Percentiles rank a stretch among this genome's conserved stretches.
Conservation (phyloP, 371 early-diverging fungal species). For the Mucor racemosus region DNA sequence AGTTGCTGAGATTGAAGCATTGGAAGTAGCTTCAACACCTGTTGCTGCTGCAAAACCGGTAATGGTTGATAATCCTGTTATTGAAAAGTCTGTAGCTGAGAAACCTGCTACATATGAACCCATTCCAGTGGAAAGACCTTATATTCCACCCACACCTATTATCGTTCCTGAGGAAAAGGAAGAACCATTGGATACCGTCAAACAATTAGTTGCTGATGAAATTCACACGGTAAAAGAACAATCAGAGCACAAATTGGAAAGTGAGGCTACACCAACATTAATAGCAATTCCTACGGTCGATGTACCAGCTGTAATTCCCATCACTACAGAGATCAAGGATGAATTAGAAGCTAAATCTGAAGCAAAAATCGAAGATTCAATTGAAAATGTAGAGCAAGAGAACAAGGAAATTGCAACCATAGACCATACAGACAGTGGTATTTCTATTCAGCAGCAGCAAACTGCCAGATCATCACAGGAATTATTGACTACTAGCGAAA, state of each 20-base stretch:
- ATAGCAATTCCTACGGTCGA: neutral
- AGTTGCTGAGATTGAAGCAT: slow-evolving; percentile 21
- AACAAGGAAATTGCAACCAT: neutral
- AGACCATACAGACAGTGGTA: slow-evolving; percentile 3
- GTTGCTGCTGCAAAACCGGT: neutral
- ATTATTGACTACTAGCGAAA: neutral
- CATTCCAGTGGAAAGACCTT: slow-evolving; percentile 19
- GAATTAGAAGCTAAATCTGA: neutral
- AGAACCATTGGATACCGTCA: neutral
- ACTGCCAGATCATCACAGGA: neutral
- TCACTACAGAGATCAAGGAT: neutral
- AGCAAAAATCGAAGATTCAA: neutral
- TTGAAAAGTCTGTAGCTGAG: neutral
- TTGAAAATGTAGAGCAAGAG: neutral
- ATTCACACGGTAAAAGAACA: neutral
- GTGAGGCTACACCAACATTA: slow-evolving; percentile 6
- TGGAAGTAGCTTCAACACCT: slow-evolving; percentile 15
- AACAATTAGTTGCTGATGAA: slow-evolving; percentile 7
- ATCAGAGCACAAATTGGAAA: slow-evolving; percentile 3
- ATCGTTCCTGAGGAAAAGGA: neutral
- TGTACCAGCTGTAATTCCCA: neutral
- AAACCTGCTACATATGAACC: slow-evolving; percentile 29
- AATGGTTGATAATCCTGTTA: neutral
- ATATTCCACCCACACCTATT: neutral
- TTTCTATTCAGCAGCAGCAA: neutral